A percentile compares a stretch with the other conserved stretches of the same genome.
Evolutionary conservation across 164 flowering plant species (phyloP).

Genomic region (Brasenia schreberi): DNA sequence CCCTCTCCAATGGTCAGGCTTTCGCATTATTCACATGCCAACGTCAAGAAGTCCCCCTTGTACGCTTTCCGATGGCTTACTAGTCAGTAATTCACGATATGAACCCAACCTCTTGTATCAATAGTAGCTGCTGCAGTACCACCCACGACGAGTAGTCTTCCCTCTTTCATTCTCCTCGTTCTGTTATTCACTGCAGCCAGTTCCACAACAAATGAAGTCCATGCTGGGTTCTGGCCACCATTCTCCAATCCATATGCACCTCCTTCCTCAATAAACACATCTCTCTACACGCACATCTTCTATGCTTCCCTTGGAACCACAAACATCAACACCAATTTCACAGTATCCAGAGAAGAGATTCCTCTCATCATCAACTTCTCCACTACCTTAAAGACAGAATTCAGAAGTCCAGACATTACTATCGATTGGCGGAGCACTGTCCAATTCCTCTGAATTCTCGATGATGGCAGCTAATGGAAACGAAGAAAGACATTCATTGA

Average conservation of each 20-base stretch:
- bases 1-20: neutral
- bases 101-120: neutral
- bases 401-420: constrained; percentile 1
- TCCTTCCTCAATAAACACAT: constrained; percentile 1
- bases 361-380: constrained; percentile 1
- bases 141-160: neutral
- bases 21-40: neutral
- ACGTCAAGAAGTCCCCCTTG: neutral
- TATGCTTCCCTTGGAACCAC: neutral
- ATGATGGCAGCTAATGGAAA: neutral
- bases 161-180: neutral
- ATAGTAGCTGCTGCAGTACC: neutral
- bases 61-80: neutral
- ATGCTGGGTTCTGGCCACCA: constrained; percentile 3
- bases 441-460: neutral
- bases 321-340: neutral
- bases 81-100: neutral
- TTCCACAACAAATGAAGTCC: neutral
- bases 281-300: constrained; percentile 2
- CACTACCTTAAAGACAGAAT: neutral
- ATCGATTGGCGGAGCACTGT: neutral
- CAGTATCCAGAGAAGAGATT: neutral
- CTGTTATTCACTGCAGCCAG: neutral
- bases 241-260: neutral
- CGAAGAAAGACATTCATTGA: constrained; percentile 2